Percentiles rank a stretch among this genome's conserved stretches.
phyloP scores from a whole-genome alignment of 345 rosid genomes.

The Triadica sebifera region DNA sequence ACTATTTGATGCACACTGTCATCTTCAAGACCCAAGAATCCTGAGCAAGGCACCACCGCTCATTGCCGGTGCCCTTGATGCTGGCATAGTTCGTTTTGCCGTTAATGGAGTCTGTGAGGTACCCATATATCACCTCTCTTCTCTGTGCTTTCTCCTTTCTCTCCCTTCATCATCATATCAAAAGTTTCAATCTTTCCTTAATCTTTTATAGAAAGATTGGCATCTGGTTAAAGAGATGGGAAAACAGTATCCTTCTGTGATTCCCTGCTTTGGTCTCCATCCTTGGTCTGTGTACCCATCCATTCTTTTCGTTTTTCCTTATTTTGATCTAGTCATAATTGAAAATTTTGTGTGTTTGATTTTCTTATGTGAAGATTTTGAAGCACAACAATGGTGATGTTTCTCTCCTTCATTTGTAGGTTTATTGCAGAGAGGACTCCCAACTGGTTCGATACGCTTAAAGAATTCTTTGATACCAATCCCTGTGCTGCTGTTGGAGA shows the following conservation, averaged over 20 bases:
- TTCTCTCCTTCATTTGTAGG: slow-evolving; percentile 31
- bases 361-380: too few relatives aligned
- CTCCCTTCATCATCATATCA: neutral
- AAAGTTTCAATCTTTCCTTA: neutral
- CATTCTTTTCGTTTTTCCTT: neutral
- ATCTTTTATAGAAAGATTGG: slow-evolving; percentile 67
- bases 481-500: slow-evolving; percentile 97
- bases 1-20: slow-evolving; percentile 91
- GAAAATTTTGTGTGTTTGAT: neutral
- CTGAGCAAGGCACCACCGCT: slow-evolving; percentile 52
- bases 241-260: slow-evolving; percentile 52
- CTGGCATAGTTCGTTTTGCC: slow-evolving; percentile 64
- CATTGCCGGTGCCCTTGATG: slow-evolving; percentile 51
- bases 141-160: neutral
- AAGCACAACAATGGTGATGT: too few relatives aligned
- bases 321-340: neutral
- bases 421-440: slow-evolving; percentile 66
- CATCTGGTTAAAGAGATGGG: slow-evolving; percentile 71
- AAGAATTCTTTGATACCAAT: slow-evolving; percentile 56
- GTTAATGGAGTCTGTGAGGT: slow-evolving; percentile 90
- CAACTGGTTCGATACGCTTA: slow-evolving; percentile 65
- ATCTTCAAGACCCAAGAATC: slow-evolving; percentile 92
- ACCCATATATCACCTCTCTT: neutral
- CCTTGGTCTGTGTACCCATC: slow-evolving; percentile 81
- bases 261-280: slow-evolving; percentile 93